A percentile compares a stretch with the other conserved stretches of the same genome.
These are phyloP conservation scores for Candida glucosophila DNA, from an alignment of 1,139 yeast genomes.

Conservation along the genomic window DNA sequence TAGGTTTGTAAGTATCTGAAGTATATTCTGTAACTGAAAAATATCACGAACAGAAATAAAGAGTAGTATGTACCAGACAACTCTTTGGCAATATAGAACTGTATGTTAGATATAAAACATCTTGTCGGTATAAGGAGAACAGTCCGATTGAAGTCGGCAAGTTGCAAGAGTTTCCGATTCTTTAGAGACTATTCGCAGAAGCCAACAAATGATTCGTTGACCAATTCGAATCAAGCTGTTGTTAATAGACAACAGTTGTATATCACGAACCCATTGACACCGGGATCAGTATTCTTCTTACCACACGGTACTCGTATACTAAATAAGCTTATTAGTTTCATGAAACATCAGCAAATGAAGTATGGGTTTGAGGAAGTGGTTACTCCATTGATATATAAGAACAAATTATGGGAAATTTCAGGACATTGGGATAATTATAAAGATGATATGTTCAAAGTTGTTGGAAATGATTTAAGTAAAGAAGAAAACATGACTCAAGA, in stretches of 20 bases:
- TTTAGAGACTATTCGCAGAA: too few relatives aligned
- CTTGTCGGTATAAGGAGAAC: too few relatives aligned
- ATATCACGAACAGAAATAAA: too few relatives aligned
- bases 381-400: constrained; percentile 85
- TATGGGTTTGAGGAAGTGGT: constrained; percentile 90
- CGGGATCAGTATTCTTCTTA: constrained; percentile 82
- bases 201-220: constrained; percentile 16
- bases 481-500: constrained; percentile 17
- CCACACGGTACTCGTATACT: constrained; percentile 89
- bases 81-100: too few relatives aligned
- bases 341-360: constrained; percentile 74
- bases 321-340: constrained; percentile 68
- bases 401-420: constrained; percentile 78
- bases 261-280: constrained; percentile 70
- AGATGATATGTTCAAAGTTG: constrained; percentile 87
- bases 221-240: constrained; percentile 38
- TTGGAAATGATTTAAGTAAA: constrained; percentile 34
- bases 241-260: constrained; percentile 65
- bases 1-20: too few relatives aligned
- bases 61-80: too few relatives aligned
- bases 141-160: too few relatives aligned
- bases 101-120: too few relatives aligned
- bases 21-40: too few relatives aligned
- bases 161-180: too few relatives aligned
- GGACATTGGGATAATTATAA: constrained; percentile 97